These are phyloP conservation scores for Camptophora hylomeconis DNA, from an alignment of 2,329 filamentous ascomycete species.

Conservation along the genomic window DNA sequence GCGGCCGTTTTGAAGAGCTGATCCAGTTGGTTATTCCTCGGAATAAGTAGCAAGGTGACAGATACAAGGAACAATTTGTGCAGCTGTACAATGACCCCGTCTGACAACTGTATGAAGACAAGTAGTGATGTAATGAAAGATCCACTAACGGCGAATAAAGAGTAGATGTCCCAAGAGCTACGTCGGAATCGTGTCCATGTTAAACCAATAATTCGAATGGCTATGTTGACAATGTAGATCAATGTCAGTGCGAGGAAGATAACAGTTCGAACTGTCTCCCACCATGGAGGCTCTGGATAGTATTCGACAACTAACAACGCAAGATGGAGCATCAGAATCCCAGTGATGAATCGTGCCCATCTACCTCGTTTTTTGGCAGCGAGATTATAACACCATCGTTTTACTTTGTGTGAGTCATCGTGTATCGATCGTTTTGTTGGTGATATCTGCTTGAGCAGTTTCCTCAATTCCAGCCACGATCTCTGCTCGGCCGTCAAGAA, in stretches of 20 bases:
- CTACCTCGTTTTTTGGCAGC: conserved; percentile 87
- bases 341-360: conserved; percentile 77
- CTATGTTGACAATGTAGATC: conserved; percentile 69
- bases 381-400: conserved; percentile 86
- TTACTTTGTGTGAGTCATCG: conserved; percentile 64
- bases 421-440: conserved; percentile 84
- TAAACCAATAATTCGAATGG: conserved; percentile 73
- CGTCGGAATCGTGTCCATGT: conserved; percentile 84
- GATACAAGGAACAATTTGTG: conserved; percentile 93
- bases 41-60: conserved; percentile 79
- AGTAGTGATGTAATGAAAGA: conserved; percentile 74
- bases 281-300: conserved; percentile 58
- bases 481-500: conserved; percentile 92
- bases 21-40: conserved; percentile 90
- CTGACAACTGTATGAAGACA: conserved; percentile 46
- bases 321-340: conserved; percentile 68
- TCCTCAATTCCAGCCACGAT: conserved; percentile 90
- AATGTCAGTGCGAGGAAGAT: conserved; percentile 72
- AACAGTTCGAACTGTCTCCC: conserved; percentile 56
- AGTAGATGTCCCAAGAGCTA: conserved; percentile 93
- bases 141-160: conserved; percentile 64
- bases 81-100: conserved; percentile 57
- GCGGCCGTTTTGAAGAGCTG: conserved; percentile 98
- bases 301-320: conserved; percentile 75
- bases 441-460: conserved; percentile 80